Percentiles rank a stretch among this genome's conserved stretches.
Evolutionary conservation across 805 yeast species (phyloP).

Genomic region (Candida verbasci): DNA sequence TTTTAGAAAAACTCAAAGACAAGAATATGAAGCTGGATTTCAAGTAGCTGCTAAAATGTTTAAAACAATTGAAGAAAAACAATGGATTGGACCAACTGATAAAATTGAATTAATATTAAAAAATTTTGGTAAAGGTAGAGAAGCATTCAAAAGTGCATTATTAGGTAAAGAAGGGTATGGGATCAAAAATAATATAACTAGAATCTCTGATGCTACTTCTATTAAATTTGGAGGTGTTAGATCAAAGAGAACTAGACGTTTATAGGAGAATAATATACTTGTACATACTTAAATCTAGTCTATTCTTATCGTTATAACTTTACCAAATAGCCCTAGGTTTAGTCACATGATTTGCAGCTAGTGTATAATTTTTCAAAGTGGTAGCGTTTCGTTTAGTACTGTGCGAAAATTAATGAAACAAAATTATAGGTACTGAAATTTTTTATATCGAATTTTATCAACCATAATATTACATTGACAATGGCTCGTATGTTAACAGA

Average conservation of each 20-base stretch:
- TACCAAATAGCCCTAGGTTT: neutral
- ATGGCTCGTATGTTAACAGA: conserved; percentile 12
- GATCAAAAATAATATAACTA: conserved; percentile 60
- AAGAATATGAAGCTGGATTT: conserved; percentile 90
- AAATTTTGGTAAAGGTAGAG: conserved; percentile 86
- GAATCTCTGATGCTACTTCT: conserved; percentile 74
- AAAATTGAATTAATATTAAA: conserved; percentile 73
- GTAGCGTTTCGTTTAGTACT: too few relatives aligned
- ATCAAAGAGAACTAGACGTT: conserved; percentile 76
- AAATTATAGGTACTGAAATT: conserved; percentile 8
- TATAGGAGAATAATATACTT: too few relatives aligned
- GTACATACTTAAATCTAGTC: neutral
- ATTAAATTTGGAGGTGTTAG: conserved; percentile 92
- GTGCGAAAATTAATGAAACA: too few relatives aligned
- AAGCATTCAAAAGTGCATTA: conserved; percentile 78
- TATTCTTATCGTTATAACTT: conserved; percentile 4
- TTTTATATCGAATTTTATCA: conserved; percentile 7
- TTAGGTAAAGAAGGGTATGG: conserved; percentile 82
- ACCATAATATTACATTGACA: conserved; percentile 3
- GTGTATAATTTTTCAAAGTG: too few relatives aligned
- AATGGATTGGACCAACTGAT: conserved; percentile 45
- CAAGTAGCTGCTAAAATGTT: conserved; percentile 77
- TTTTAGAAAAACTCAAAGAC: conserved; percentile 82
- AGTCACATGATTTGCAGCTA: conserved; percentile 1
- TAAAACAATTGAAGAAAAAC: conserved; percentile 61